Evolutionary conservation across 495 filamentous ascomycete genomes (phyloP).

Genomic region (Gamarada debralockiae): DNA sequence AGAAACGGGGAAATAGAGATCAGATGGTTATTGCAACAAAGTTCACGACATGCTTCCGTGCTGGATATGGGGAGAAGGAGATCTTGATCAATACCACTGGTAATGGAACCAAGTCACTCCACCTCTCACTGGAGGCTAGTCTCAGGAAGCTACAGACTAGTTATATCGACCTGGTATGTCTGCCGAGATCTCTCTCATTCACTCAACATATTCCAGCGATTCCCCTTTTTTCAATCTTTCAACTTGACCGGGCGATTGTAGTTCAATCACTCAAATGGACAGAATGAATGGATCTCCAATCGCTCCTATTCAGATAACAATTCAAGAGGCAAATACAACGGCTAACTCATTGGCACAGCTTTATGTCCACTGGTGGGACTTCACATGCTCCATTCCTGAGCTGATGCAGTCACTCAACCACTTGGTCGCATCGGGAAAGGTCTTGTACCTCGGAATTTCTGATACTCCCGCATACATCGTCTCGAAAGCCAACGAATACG

Average conservation of each 20-base stretch:
- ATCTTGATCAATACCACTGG: constrained; percentile 55
- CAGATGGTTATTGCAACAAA: constrained; percentile 71
- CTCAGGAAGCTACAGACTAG: constrained; percentile 58
- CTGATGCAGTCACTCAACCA: constrained; percentile 65
- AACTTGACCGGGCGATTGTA: too few species aligned
- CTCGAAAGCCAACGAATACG: constrained; percentile 62
- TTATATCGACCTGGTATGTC: constrained; percentile 54
- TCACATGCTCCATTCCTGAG: constrained; percentile 51
- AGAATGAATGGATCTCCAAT: too few species aligned
- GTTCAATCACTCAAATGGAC: too few species aligned
- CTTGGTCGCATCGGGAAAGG: constrained; percentile 57
- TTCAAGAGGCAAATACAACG: too few species aligned
- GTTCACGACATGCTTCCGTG: constrained; percentile 49
- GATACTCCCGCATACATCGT: constrained; percentile 74
- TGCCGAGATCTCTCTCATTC: neutral
- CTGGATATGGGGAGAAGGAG: constrained; percentile 32
- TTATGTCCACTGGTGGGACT: constrained; percentile 68
- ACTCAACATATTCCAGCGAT: neutral
- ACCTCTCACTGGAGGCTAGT: constrained; percentile 46
- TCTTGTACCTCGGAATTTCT: constrained; percentile 64
- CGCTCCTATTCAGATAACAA: too few species aligned
- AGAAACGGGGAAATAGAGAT: constrained; percentile 42
- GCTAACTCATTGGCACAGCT: constrained; percentile 21
- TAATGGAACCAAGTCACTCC: constrained; percentile 56
- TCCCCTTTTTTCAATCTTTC: constrained; percentile 10